Conservation (phyloP, 371 early-diverging fungal species). For the Apophysomyces sp. region DNA sequence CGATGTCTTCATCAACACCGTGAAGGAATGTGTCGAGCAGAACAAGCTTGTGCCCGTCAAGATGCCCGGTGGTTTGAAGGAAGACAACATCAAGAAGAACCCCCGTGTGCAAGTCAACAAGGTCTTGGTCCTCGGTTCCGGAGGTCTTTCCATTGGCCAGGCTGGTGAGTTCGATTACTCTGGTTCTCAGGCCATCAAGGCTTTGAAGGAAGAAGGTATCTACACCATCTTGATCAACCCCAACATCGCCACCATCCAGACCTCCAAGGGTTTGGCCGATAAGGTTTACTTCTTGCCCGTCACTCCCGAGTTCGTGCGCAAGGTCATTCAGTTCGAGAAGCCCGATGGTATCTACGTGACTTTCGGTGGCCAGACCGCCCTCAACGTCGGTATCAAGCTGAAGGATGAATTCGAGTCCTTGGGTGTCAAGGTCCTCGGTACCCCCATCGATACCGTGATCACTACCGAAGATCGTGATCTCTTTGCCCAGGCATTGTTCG, state of each 20-base stretch:
- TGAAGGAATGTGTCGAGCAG: conserved; percentile 69
- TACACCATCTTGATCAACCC: conserved; percentile 94
- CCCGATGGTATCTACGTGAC: conserved; percentile 96
- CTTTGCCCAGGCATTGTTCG: conserved; percentile 82
- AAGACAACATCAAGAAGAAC: conserved; percentile 52
- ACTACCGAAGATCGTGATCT: conserved; percentile 94
- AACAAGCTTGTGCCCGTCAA: conserved; percentile 74
- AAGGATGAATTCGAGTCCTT: conserved; percentile 80
- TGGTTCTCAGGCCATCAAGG: conserved; percentile 96
- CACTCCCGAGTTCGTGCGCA: conserved; percentile 89
- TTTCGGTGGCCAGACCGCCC: conserved; percentile 96
- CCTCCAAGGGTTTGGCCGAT: conserved; percentile 91
- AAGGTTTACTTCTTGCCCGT: conserved; percentile 95
- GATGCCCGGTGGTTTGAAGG: conserved; percentile 67
- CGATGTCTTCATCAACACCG: conserved; percentile 83
- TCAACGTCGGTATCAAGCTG: conserved; percentile 90
- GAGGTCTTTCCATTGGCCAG: conserved; percentile 96
- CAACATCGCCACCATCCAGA: conserved; percentile 98
- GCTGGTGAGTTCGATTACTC: conserved; percentile 99
- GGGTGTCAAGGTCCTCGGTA: conserved; percentile 93
- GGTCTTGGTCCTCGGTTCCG: conserved; percentile 95
- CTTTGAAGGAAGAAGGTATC: conserved; percentile 92
- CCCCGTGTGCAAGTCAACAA: conserved; percentile 64
- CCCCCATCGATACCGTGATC: conserved; percentile 87
- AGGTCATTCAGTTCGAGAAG: conserved; percentile 89